Percentiles rank a stretch among this genome's conserved stretches.
Conservation (phyloP, 495 filamentous ascomycete species). For the Glarea lozoyensis region DNA sequence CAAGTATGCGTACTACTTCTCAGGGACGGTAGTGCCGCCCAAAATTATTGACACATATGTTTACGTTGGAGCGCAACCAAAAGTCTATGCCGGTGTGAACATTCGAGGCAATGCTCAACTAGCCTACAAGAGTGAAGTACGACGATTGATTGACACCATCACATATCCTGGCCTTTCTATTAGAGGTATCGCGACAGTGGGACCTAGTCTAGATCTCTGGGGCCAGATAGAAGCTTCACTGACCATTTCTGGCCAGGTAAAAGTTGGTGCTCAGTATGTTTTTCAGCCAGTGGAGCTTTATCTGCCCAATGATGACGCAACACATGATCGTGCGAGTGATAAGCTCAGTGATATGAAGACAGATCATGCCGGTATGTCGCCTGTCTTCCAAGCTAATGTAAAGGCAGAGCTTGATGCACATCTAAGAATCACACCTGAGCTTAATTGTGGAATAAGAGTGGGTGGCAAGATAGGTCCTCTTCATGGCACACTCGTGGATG, state of each 20-base stretch:
- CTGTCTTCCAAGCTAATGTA: too few relatives aligned
- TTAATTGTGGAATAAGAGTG: too few relatives aligned
- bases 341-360: too few relatives aligned
- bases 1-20: slow-evolving; percentile 6
- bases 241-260: neutral
- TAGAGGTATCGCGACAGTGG: slow-evolving; percentile 29
- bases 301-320: too few relatives aligned
- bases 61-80: neutral
- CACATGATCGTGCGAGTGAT: too few relatives aligned
- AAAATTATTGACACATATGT: neutral
- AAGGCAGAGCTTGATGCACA: too few relatives aligned
- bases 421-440: too few relatives aligned
- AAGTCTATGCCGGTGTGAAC: neutral
- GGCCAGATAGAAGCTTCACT: neutral
- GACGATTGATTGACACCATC: neutral
- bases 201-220: slow-evolving; percentile 12
- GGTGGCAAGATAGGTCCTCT: too few relatives aligned
- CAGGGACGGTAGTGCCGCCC: neutral
- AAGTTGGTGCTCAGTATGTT: too few relatives aligned
- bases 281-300: too few relatives aligned
- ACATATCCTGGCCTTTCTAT: slow-evolving; percentile 7
- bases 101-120: neutral
- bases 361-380: too few relatives aligned
- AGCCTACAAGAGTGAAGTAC: neutral
- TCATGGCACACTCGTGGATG: too few relatives aligned